These are phyloP conservation scores for Teunomyces lycoperdinae DNA, from an alignment of 805 yeast genomes.

Conservation along the genomic window DNA sequence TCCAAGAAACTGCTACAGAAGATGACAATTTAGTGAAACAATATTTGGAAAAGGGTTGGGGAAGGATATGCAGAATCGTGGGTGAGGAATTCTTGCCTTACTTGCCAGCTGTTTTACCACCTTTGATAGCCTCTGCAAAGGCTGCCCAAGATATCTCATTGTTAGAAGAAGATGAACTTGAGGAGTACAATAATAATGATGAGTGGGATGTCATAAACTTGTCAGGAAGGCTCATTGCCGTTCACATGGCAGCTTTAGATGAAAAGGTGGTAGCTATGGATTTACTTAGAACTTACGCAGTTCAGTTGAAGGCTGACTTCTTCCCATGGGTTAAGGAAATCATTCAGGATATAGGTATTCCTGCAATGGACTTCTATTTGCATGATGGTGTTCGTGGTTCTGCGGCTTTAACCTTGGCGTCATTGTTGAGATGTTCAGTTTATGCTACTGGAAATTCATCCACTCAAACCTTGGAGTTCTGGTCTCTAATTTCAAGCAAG, in stretches of 20 bases:
- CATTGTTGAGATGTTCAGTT: slow-evolving; percentile 64
- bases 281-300: slow-evolving; percentile 77
- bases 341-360: slow-evolving; percentile 74
- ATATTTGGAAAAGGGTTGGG: slow-evolving; percentile 94
- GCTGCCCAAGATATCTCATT: slow-evolving; percentile 86
- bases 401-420: slow-evolving; percentile 83
- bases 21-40: slow-evolving; percentile 87
- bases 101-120: slow-evolving; percentile 82
- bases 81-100: slow-evolving; percentile 85
- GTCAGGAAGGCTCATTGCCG: slow-evolving; percentile 90
- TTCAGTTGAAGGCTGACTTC: slow-evolving; percentile 76
- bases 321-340: slow-evolving; percentile 80
- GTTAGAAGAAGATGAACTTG: slow-evolving; percentile 85
- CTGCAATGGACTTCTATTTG: slow-evolving; percentile 85
- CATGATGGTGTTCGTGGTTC: slow-evolving; percentile 93
- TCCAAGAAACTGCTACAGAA: slow-evolving; percentile 58
- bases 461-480: slow-evolving; percentile 59
- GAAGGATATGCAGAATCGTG: slow-evolving; percentile 81
- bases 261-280: slow-evolving; percentile 94
- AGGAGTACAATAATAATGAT: slow-evolving; percentile 75
- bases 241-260: slow-evolving; percentile 90
- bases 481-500: slow-evolving; percentile 69
- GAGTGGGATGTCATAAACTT: slow-evolving; percentile 94
- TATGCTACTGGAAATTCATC: slow-evolving; percentile 54
- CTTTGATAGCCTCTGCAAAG: slow-evolving; percentile 80